Evolutionary conservation across 495 filamentous ascomycete species (phyloP).

Genomic region (Cercophora sp.): DNA sequence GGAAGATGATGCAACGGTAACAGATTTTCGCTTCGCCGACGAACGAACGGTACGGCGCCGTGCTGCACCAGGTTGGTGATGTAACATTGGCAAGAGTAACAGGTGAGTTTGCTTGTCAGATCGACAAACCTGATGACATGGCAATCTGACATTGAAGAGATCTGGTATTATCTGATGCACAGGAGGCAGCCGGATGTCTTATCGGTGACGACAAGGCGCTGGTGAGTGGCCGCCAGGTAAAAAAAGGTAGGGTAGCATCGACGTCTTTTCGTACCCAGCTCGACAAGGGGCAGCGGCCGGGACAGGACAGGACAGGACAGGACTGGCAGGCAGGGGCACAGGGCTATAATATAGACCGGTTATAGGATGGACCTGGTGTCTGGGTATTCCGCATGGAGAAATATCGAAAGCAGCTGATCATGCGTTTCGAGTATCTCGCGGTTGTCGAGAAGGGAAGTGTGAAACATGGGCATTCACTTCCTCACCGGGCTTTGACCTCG

Average conservation of each 20-base stretch:
- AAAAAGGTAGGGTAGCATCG: not conserved
- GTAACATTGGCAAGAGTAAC: too few species aligned
- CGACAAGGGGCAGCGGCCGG: not conserved
- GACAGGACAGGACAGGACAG: not conserved
- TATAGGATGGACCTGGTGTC: not conserved
- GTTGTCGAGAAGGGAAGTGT: conserved; percentile 11
- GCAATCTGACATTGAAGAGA: too few species aligned
- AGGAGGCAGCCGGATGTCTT: too few species aligned
- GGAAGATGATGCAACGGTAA: too few species aligned
- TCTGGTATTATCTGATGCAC: too few species aligned
- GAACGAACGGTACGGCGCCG: too few species aligned
- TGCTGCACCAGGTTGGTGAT: too few species aligned
- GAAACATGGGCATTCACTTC: conserved; percentile 17
- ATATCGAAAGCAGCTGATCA: conserved; percentile 17
- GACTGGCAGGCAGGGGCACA: not conserved
- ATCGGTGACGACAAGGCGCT: too few species aligned
- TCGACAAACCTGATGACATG: too few species aligned
- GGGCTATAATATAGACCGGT: conserved; percentile 1
- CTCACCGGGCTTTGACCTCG: conserved; percentile 15
- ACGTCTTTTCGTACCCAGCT: not conserved
- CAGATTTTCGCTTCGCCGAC: too few species aligned
- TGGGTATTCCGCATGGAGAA: not conserved
- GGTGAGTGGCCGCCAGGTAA: too few species aligned
- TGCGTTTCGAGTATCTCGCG: conserved; percentile 17
- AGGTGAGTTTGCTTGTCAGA: too few species aligned